These are phyloP conservation scores for Lentinula aciculospora DNA, from an alignment of 768 basidiomycete genomes.

Conservation along the genomic window DNA sequence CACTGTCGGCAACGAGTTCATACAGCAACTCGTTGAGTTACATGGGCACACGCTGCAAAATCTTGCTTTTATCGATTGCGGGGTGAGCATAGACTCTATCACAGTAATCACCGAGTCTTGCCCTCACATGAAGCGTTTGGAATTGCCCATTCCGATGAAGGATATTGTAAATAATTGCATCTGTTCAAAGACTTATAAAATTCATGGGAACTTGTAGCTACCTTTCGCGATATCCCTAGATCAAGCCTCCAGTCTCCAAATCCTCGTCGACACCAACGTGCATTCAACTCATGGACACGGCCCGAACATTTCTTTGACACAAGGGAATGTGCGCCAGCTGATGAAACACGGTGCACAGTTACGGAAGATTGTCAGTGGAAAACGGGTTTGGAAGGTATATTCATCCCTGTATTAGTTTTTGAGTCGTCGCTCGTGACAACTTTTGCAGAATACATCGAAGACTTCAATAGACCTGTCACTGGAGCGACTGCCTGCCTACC, in stretches of 20 bases:
- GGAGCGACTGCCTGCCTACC: slow-evolving; percentile 22
- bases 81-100: slow-evolving; percentile 32
- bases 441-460: not conserved
- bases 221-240: slow-evolving; percentile 30
- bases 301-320: slow-evolving; percentile 30
- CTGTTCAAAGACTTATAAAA: not conserved
- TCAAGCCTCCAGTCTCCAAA: slow-evolving; percentile 31
- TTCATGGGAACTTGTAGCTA: slow-evolving; percentile 12
- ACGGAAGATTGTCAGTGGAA: slow-evolving; percentile 40
- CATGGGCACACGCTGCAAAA: slow-evolving; percentile 37
- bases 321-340: slow-evolving; percentile 32
- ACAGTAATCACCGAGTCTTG: slow-evolving; percentile 36
- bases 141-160: slow-evolving; percentile 44
- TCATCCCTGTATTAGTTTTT: not conserved
- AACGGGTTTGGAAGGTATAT: slow-evolving; percentile 52
- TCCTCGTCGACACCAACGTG: slow-evolving; percentile 38
- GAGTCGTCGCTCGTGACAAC: not conserved
- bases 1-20: slow-evolving; percentile 29
- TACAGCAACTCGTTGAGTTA: slow-evolving; percentile 34
- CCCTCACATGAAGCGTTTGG: slow-evolving; percentile 40
- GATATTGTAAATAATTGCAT: slow-evolving; percentile 33
- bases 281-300: slow-evolving; percentile 39
- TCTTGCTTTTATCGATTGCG: slow-evolving; percentile 43
- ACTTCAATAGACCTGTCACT: slow-evolving; percentile 17
- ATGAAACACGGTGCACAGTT: slow-evolving; percentile 35